Base-by-base conservation (phyloP, 176 grass and related monocot species). In the Ampelocalamus luodianensis region DNA sequence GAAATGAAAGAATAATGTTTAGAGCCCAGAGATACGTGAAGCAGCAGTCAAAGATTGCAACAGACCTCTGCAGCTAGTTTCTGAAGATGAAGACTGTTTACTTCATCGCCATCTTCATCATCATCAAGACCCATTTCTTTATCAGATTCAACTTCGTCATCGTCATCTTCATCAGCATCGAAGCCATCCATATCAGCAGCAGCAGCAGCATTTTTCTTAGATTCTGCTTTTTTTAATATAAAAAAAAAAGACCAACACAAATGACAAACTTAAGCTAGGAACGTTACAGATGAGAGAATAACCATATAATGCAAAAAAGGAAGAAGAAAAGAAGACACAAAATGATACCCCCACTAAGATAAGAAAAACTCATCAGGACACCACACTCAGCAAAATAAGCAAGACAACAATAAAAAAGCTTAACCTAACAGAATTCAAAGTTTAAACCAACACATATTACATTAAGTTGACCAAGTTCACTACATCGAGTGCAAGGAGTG, bases 161-260 rank as follows among this genome's bases (percentile, higher is more conserved):
- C 90, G 23, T 97, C 88, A 26, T 94, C 94, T 45, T 87, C 90
- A 81, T 94, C 90, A 72, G 79, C 90, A 32, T 94, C 90, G 68
- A 97, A 92, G 27, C 83, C 92, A 87, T 94, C 94, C 92, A 97
- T 97, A 74, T 94, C 91, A 71, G 87, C 90, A 82, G 63, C 82
- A 82, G 18, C 83, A n/a, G 60, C 90, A 66, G 87, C 88, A 50
- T 77, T 78, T 88, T 79, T 53, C 68, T 92, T 94, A 75, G 82
- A 51, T 87, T 97, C 94, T 97, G 68, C 68, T 14, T n/a, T n/a
- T n/a, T 40, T 34, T 34, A n/a, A n/a, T 34, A 2, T 54, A 11
- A 0, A 9, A 2, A 36, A 50, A 62, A 46, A 17, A 26, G 8
- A 12, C 22, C 22, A 75, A 13, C 36, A 72, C 13, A 72, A 53